phyloP scores from a whole-genome alignment of 2,329 filamentous ascomycete genomes.

The Bimuria novae-zelandiae region DNA sequence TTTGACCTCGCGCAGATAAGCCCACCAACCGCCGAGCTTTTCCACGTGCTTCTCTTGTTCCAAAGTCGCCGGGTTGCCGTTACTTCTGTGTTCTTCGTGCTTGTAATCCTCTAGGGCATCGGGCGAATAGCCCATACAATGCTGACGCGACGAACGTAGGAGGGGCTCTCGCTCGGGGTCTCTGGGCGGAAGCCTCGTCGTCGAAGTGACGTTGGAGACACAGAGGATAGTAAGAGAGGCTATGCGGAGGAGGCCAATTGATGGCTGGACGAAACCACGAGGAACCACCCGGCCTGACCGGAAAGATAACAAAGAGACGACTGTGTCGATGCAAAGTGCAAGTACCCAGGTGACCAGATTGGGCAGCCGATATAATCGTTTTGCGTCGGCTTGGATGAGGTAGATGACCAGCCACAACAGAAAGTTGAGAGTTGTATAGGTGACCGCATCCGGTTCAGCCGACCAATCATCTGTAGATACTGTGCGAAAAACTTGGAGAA shows the following conservation, averaged over 20 bases:
- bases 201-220: not conserved
- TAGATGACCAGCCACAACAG: constrained; percentile 6
- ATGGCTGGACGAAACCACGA: not conserved
- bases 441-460: not conserved
- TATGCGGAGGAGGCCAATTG: not conserved
- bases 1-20: constrained; percentile 71
- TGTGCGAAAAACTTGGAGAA: not conserved
- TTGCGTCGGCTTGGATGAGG: constrained; percentile 7
- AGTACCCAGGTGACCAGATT: not conserved
- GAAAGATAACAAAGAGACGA: not conserved
- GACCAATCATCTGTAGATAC: not conserved
- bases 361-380: constrained; percentile 1
- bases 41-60: constrained; percentile 62
- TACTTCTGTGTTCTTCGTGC: not conserved
- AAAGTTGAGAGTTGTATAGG: constrained; percentile 1
- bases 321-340: not conserved
- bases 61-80: not conserved
- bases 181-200: not conserved
- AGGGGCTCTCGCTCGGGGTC: not conserved
- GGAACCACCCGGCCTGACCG: not conserved
- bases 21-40: constrained; percentile 73
- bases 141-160: not conserved
- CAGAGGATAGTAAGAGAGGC: not conserved
- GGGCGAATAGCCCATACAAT: not conserved
- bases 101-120: not conserved